These are phyloP conservation scores for Puccinia horiana DNA, from an alignment of 1,284 basidiomycete species.

Conservation along the genomic window DNA sequence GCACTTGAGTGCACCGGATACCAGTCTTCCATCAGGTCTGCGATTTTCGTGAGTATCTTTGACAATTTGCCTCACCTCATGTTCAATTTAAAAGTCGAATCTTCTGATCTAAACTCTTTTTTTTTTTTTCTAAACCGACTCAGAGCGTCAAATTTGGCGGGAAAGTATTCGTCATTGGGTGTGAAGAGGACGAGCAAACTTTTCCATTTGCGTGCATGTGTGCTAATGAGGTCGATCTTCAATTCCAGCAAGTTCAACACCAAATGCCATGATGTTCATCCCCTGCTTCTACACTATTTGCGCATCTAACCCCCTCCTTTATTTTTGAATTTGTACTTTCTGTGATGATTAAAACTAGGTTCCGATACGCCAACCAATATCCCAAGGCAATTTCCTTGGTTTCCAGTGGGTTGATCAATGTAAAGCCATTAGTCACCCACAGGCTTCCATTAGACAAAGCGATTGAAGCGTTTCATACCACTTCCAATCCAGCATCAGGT, in stretches of 20 bases:
- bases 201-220: constrained; percentile 63
- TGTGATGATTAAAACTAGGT: too few relatives aligned
- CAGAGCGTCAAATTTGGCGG: constrained; percentile 62
- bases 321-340: too few relatives aligned
- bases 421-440: constrained; percentile 86
- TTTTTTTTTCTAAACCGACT: background rate
- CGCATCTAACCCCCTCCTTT: background rate
- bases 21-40: constrained; percentile 82
- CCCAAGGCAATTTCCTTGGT: constrained; percentile 83
- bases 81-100: background rate
- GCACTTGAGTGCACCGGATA: constrained; percentile 84
- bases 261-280: too few relatives aligned
- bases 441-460: constrained; percentile 75
- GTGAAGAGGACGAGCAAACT: constrained; percentile 59
- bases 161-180: constrained; percentile 64
- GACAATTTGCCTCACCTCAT: background rate
- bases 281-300: background rate
- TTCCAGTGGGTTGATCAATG: constrained; percentile 74
- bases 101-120: too few relatives aligned
- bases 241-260: constrained; percentile 62
- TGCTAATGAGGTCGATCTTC: constrained; percentile 64
- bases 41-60: constrained; percentile 64
- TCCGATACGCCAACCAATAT: constrained; percentile 64
- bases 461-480: constrained; percentile 75
- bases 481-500: constrained; percentile 66